phyloP scores from a whole-genome alignment of 192 early-diverging fungal species.

The Coemansia sp. region DNA sequence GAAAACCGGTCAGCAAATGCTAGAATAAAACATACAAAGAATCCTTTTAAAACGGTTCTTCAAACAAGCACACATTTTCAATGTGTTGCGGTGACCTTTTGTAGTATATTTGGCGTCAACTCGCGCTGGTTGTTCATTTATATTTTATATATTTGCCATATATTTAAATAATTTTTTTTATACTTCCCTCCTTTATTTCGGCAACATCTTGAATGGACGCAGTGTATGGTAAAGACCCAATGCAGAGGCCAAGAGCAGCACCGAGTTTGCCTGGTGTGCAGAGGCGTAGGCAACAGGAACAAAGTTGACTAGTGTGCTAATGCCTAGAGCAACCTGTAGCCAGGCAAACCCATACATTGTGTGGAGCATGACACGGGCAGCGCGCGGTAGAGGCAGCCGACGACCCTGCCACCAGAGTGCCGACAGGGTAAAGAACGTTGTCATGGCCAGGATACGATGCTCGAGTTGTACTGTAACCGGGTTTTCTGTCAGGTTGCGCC shows the following conservation, averaged over 20 bases:
- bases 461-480: conserved; percentile 93
- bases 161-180: neutral
- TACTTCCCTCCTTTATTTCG: neutral
- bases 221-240: conserved; percentile 47
- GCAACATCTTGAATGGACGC: conserved; percentile 22
- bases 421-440: conserved; percentile 72
- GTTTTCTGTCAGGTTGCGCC: conserved; percentile 93
- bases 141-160: no score
- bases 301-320: conserved; percentile 88
- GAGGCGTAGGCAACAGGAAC: conserved; percentile 92
- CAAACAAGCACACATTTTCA: no score
- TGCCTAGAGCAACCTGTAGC: conserved; percentile 86
- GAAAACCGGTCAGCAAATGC: neutral
- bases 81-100: no score
- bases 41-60: no score
- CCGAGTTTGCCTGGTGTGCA: conserved; percentile 91
- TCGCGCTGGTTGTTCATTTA: no score
- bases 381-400: conserved; percentile 68
- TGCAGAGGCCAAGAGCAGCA: conserved; percentile 79
- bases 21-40: neutral
- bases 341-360: conserved; percentile 72
- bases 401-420: conserved; percentile 78
- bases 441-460: conserved; percentile 88
- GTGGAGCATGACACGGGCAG: conserved; percentile 70
- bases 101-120: no score